phyloP scores from a whole-genome alignment of 2,329 filamentous ascomycete species.

The Tolypocladium ovalisporum region DNA sequence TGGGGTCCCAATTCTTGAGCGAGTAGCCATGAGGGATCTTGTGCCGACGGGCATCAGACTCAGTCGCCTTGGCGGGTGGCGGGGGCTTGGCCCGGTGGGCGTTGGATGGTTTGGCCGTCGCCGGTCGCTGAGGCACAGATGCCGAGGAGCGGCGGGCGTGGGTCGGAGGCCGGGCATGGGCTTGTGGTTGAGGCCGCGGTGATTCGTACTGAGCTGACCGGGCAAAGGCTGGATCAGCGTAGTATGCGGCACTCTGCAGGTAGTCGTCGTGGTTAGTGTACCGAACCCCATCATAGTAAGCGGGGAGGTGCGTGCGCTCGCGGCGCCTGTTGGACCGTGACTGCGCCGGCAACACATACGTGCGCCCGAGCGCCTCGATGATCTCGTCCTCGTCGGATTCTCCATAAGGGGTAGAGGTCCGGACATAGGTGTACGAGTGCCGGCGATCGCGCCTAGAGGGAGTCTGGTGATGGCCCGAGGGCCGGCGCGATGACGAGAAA shows the following conservation, averaged over 20 bases:
- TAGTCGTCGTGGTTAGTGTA: constrained; percentile 49
- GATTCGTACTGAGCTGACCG: constrained; percentile 28
- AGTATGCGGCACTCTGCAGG: constrained; percentile 33
- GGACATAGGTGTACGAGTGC: constrained; percentile 47
- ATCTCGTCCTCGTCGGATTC: constrained; percentile 56
- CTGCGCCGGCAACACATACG: constrained; percentile 41
- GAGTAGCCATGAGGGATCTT: constrained; percentile 84
- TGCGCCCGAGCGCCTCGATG: constrained; percentile 41
- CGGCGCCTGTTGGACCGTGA: constrained; percentile 26
- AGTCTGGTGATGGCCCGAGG: constrained; percentile 20
- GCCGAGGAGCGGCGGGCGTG: constrained; percentile 38
- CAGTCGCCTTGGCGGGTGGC: constrained; percentile 38
- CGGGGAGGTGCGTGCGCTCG: constrained; percentile 20
- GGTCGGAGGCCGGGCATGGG: constrained; percentile 26
- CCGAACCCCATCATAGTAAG: constrained; percentile 39
- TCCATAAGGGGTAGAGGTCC: constrained; percentile 46
- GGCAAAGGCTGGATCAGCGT: constrained; percentile 25
- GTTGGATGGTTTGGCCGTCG: constrained; percentile 36
- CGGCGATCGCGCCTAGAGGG: constrained; percentile 39
- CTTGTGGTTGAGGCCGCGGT: constrained; percentile 26
- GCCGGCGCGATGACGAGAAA: constrained; percentile 34
- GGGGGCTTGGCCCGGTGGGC: constrained; percentile 17
- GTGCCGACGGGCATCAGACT: constrained; percentile 50
- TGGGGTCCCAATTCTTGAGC: constrained; percentile 96
- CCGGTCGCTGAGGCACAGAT: constrained; percentile 37